Base-by-base conservation (phyloP, 306 rosid genomes). In the Geum urbanum region DNA sequence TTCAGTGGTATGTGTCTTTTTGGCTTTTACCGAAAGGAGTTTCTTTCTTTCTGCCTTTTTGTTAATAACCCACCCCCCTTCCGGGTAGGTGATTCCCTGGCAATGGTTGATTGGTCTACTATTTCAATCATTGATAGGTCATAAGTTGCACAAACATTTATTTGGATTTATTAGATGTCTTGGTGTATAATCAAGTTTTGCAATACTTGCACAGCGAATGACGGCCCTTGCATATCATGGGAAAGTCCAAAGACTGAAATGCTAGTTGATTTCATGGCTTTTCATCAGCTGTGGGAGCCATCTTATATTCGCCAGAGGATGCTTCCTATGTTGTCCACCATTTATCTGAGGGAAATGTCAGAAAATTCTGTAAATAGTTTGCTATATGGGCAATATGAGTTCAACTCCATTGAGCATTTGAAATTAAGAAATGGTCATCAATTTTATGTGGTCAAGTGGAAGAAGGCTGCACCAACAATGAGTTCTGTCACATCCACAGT, bases 261-360 rank as follows among this genome's bases (percentile, higher is more conserved):
- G 81, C 51, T 94, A 76, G 73, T 86, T 66, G 88, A 86, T 63
- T 90, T 88, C 80, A 78, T 94, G 68, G 80, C 71, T 44, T 84
- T 85, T 73, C 91, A 94, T 84, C 89, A 84, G 71, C 68, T 47
- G 20, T 94, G 99, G 99, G 81, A 83, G 46, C 99, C 92, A 3
- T 83, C 92, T 15, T 94, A 87, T 72, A 43, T 83, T 72, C 88
- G 89, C 40, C 83, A 66, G 77, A 83, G 48, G 75, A 75, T 94
- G 77, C 82, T 90, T 77, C 95, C 96, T 32, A 86, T 94, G 89
- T 67, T 94, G 77, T 94, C 99, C 44, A 91, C 96, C 64, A 83
- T 88, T 64, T 84, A 82, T 59, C 77, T 94, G 72, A 85, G 98
- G 80, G 95, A 85, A 64, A 83, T 49, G 86, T 80, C 86, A 40